These are phyloP conservation scores for Colletotrichum horii DNA, from an alignment of 2,329 filamentous ascomycete genomes.

Conservation along the genomic window DNA sequence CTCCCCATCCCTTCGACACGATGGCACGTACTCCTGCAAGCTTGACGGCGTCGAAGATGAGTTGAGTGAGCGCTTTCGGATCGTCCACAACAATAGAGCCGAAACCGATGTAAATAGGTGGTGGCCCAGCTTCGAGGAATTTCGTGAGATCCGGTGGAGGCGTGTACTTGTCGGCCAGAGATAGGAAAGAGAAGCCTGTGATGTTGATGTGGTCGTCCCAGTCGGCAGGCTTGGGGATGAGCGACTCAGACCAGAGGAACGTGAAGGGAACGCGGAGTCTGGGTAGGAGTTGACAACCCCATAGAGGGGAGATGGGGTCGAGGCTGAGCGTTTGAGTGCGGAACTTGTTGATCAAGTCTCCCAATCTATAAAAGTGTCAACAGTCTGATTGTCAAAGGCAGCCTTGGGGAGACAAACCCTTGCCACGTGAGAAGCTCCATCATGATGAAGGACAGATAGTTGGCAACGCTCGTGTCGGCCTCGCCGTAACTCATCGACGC, in stretches of 20 bases:
- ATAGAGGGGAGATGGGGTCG: slow-evolving; percentile 69
- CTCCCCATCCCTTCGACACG: slow-evolving; percentile 70
- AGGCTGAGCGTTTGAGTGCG: slow-evolving; percentile 65
- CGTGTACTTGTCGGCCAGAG: slow-evolving; percentile 54
- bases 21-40: slow-evolving; percentile 63
- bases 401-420: slow-evolving; percentile 43
- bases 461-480: slow-evolving; percentile 65
- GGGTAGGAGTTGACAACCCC: slow-evolving; percentile 68
- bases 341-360: slow-evolving; percentile 75
- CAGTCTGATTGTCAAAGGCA: neutral
- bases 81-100: slow-evolving; percentile 71
- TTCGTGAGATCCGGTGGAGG: slow-evolving; percentile 57
- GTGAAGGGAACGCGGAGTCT: slow-evolving; percentile 69
- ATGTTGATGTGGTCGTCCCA: slow-evolving; percentile 66
- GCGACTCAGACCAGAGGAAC: slow-evolving; percentile 72
- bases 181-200: slow-evolving; percentile 67
- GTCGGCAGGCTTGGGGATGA: slow-evolving; percentile 70
- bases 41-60: slow-evolving; percentile 65
- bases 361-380: slow-evolving; percentile 45
- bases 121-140: slow-evolving; percentile 61
- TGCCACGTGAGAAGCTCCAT: slow-evolving; percentile 80
- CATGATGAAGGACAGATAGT: slow-evolving; percentile 71
- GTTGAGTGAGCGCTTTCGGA: slow-evolving; percentile 58
- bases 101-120: slow-evolving; percentile 71
- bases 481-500: slow-evolving; percentile 64